Percentiles rank a stretch among this genome's conserved stretches.
Evolutionary conservation across 129 eudicot genomes (phyloP).

Genomic region (Chrysanthemum lavandulifolium): DNA sequence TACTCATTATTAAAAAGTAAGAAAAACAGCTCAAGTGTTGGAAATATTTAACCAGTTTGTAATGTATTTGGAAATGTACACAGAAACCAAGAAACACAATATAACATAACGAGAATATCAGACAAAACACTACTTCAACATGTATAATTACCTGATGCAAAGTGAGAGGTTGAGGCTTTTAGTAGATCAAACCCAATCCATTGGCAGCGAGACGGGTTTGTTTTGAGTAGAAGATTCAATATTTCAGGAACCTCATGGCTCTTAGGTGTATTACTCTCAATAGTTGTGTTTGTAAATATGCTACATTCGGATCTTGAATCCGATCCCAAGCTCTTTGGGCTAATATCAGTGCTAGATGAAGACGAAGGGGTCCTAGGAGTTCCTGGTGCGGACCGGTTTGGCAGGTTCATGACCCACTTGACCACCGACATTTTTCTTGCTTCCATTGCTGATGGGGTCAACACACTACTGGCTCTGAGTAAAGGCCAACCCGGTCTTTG

Average conservation of each 20-base stretch:
- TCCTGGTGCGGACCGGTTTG: conserved; percentile 59
- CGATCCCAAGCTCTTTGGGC: conserved; percentile 46
- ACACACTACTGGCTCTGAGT: conserved; percentile 54
- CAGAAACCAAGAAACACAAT: background rate
- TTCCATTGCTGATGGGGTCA: conserved; percentile 53
- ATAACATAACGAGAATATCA: background rate
- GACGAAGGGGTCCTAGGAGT: conserved; percentile 42
- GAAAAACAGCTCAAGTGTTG: background rate
- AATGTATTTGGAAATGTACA: background rate
- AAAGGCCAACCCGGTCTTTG: conserved; percentile 98
- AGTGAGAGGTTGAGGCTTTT: conserved; percentile 57
- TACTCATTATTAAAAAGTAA: background rate
- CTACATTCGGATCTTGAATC: conserved; percentile 40
- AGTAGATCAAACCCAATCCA: conserved; percentile 68
- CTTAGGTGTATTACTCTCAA: conserved; percentile 30
- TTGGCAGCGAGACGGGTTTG: conserved; percentile 49
- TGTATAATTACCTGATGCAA: conserved; percentile 63
- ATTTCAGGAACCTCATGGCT: conserved; percentile 46
- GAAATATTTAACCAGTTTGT: background rate
- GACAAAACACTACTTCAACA: background rate
- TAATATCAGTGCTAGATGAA: conserved; percentile 35
- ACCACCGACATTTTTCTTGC: conserved; percentile 96
- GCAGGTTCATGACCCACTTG: conserved; percentile 89
- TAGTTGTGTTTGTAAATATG: conserved; percentile 31
- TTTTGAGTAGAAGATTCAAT: conserved; percentile 50